Evolutionary conservation across 129 eudicot genomes (phyloP).

Genomic region (Logfia minima): DNA sequence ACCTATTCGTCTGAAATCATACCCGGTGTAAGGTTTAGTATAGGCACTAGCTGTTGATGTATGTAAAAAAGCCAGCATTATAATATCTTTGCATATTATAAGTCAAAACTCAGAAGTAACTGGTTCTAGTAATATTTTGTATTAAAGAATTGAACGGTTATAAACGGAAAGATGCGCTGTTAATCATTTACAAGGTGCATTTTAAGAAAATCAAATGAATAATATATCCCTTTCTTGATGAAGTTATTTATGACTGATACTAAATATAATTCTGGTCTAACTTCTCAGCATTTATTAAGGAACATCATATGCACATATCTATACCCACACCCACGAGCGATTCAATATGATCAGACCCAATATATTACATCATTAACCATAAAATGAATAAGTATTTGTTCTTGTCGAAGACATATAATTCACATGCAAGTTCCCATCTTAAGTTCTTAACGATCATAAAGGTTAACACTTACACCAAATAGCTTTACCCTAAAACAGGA

Average conservation of each 20-base stretch:
- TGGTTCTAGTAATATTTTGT: not conserved
- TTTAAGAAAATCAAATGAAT: not conserved
- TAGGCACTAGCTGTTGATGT: not conserved
- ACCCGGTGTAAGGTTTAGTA: not conserved
- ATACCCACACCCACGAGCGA: not conserved
- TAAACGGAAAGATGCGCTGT: not conserved
- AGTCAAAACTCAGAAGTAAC: not conserved
- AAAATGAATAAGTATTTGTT: not conserved
- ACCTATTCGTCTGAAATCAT: not conserved
- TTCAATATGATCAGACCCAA: not conserved
- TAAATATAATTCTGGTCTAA: not conserved
- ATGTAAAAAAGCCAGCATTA: not conserved
- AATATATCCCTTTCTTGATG: not conserved
- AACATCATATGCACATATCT: not conserved
- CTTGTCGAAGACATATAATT: not conserved
- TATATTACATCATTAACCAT: not conserved
- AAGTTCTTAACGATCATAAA: not conserved
- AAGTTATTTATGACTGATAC: not conserved
- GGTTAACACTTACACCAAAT: not conserved
- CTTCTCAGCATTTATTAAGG: not conserved
- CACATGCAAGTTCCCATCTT: not conserved
- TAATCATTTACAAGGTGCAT: not conserved
- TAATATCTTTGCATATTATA: not conserved
- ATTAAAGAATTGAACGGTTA: not conserved
- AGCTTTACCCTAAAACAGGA: conserved; percentile 11